phyloP scores from a whole-genome alignment of 2,329 filamentous ascomycete genomes.

The Alternaria gaisen region DNA sequence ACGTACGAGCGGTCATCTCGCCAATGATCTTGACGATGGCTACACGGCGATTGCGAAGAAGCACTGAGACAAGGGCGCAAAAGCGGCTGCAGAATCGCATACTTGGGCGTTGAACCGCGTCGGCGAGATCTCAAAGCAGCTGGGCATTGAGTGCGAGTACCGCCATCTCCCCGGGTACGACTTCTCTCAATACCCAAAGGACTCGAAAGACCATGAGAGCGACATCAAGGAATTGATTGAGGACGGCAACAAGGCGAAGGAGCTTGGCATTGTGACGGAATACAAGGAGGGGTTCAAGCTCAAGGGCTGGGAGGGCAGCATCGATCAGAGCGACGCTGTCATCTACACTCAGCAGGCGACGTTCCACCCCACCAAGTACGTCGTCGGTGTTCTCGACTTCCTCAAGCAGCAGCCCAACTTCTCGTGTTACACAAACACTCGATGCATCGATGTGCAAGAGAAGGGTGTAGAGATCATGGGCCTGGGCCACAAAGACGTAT shows the following conservation, averaged over 20 bases:
- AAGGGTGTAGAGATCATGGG: conserved; percentile 58
- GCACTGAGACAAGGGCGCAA: conserved; percentile 61
- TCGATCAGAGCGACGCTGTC: conserved; percentile 62
- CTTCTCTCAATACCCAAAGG: conserved; percentile 59
- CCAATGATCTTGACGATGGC: conserved; percentile 64
- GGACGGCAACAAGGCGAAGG: conserved; percentile 57
- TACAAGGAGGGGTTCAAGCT: conserved; percentile 59
- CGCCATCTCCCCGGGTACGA: conserved; percentile 60
- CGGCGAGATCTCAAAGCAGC: conserved; percentile 59
- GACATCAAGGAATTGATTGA: conserved; percentile 58
- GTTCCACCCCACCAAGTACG: conserved; percentile 67
- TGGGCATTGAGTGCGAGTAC: conserved; percentile 67
- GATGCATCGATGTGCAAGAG: conserved; percentile 60
- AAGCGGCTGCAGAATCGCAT: conserved; percentile 62
- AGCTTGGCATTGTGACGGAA: conserved; percentile 55
- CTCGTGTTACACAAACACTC: conserved; percentile 61
- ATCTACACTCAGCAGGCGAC: conserved; percentile 61
- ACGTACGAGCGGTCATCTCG: conserved; percentile 63
- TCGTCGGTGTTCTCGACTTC: conserved; percentile 62
- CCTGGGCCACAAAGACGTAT: conserved; percentile 57
- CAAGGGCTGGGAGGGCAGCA: conserved; percentile 61
- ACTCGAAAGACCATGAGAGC: conserved; percentile 54
- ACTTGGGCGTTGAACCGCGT: conserved; percentile 63
- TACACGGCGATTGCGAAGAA: conserved; percentile 62
- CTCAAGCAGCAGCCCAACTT: conserved; percentile 63